These are phyloP conservation scores for Neonectria ditissima DNA, from an alignment of 2,329 filamentous ascomycete genomes.

Conservation along the genomic window DNA sequence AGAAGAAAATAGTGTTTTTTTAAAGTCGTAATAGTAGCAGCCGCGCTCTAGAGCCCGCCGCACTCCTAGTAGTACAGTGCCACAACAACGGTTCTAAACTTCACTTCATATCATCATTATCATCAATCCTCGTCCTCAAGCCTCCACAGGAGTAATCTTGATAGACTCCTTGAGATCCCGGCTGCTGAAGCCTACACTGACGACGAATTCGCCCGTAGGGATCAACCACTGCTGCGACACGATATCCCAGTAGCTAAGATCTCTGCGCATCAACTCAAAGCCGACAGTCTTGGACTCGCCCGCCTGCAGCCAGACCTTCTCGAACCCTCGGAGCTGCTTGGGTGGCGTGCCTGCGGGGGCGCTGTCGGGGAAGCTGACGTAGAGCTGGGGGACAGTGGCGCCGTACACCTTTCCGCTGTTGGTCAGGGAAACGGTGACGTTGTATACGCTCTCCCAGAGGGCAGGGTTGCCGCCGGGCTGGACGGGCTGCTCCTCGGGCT, in stretches of 20 bases:
- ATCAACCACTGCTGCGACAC: conserved; percentile 56
- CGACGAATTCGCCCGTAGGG: conserved; percentile 41
- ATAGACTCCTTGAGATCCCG: conserved; percentile 40
- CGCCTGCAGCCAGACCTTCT: conserved; percentile 58
- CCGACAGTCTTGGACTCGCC: conserved; percentile 54
- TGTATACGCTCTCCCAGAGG: conserved; percentile 65
- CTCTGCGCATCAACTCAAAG: conserved; percentile 61
- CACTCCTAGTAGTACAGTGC: too few relatives aligned
- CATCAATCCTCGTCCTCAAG: conserved; percentile 18
- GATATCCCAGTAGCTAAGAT: conserved; percentile 63
- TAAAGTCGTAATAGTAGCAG: too few relatives aligned
- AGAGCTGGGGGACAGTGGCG: conserved; percentile 66
- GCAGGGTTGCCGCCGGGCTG: conserved; percentile 67
- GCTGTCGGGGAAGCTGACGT: conserved; percentile 58
- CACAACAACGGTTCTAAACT: conserved; percentile 11
- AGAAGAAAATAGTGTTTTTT: too few relatives aligned
- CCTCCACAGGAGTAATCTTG: conserved; percentile 38
- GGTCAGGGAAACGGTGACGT: conserved; percentile 58
- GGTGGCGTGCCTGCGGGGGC: conserved; percentile 59
- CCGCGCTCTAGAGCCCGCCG: too few relatives aligned
- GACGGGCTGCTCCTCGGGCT: conserved; percentile 43
- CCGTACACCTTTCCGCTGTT: conserved; percentile 65
- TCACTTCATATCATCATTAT: conserved; percentile 39
- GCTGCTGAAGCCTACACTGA: conserved; percentile 46
- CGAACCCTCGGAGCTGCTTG: conserved; percentile 63